Base-by-base conservation (phyloP, 2,329 filamentous ascomycete species). In the Verticillium klebahnii region DNA sequence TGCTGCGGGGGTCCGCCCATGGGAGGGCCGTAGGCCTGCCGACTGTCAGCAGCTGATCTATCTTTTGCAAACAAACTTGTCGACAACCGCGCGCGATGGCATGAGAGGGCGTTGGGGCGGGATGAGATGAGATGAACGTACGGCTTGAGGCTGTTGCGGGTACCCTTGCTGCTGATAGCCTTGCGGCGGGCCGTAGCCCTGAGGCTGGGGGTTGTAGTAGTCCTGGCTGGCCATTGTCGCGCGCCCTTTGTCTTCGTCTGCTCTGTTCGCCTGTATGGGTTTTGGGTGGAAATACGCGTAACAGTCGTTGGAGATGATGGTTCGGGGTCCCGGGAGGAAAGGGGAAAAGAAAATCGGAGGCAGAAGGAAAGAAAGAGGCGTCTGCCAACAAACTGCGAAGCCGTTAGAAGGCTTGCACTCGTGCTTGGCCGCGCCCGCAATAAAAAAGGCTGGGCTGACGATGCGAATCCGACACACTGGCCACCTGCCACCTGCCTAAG, bases 151-250 rank as follows among this genome's bases (percentile, higher is more conserved):
- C 23, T 77, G 73, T 61, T 77, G 75, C 52, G 76, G 75, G 60
- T 77, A 77, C 54, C 64, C 61, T 52, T 52, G 45, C 19, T 45
- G 39, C 17, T 52, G 19, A 2, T 19, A n/a, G 8, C 56, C 39
- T n/a, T 36, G 54, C 55, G 59, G 36, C 57, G 31, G 31, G 19
- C 57, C 57, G 17, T 58, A 58, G 54, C 60, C 60, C 31, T 52
- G 45, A 11, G 45, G 45, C 19, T 52, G 45, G 58, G 71, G 69
- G 63, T 73, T 68, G 69, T 78, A 78, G 71, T 78, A 78, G 37
- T 78, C 76, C 64, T 78, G 71, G 68, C 70, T 75, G 58, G 77
- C 74, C 77, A 78, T 78, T 62, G 45, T 68, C 64, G 40, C 5
- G 34, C 14, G 23, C 14, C 34, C 7, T 14, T 50, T 19, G 19